Evolutionary conservation across 202 grass and related monocot genomes (phyloP).

Genomic region (Cymbopogon flexuosus): DNA sequence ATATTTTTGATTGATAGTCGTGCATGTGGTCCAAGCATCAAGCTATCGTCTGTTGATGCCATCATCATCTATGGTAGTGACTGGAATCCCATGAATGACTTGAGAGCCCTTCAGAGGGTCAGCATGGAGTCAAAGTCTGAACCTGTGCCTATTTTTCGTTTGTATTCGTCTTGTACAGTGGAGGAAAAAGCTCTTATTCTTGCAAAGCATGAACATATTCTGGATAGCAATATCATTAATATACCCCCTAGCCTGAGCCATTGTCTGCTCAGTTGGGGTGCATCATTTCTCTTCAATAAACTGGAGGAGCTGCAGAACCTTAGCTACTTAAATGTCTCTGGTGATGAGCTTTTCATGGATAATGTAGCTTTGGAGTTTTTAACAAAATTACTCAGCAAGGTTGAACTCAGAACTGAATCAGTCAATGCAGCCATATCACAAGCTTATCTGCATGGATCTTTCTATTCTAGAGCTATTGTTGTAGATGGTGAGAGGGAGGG

Average conservation of each 20-base stretch:
- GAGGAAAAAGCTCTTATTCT: conserved; percentile 85
- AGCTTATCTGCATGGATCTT: conserved; percentile 52
- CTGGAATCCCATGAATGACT: conserved; percentile 88
- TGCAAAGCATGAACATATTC: conserved; percentile 63
- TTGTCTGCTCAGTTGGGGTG: conserved; percentile 89
- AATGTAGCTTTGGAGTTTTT: conserved; percentile 47
- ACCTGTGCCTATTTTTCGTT: conserved; percentile 57
- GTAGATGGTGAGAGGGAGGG: conserved; percentile 71
- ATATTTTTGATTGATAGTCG: conserved; percentile 85
- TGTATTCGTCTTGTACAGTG: conserved; percentile 75
- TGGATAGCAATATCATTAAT: conserved; percentile 66
- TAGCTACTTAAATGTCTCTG: conserved; percentile 16
- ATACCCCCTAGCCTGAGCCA: conserved; percentile 62
- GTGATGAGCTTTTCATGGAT: conserved; percentile 41
- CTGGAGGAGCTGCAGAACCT: conserved; percentile 59
- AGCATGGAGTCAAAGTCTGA: conserved; percentile 60
- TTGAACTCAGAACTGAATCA: conserved; percentile 27
- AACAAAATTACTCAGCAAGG: conserved; percentile 36
- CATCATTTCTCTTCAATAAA: conserved; percentile 55
- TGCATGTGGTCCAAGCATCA: conserved; percentile 75
- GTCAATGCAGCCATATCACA: conserved; percentile 38
- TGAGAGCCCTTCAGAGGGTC: conserved; percentile 65
- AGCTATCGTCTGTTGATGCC: conserved; percentile 55
- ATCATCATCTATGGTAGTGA: conserved; percentile 82
- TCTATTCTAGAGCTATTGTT: conserved; percentile 58